These are phyloP conservation scores for Phallus indusiatus DNA, from an alignment of 768 basidiomycete genomes.

Conservation along the genomic window DNA sequence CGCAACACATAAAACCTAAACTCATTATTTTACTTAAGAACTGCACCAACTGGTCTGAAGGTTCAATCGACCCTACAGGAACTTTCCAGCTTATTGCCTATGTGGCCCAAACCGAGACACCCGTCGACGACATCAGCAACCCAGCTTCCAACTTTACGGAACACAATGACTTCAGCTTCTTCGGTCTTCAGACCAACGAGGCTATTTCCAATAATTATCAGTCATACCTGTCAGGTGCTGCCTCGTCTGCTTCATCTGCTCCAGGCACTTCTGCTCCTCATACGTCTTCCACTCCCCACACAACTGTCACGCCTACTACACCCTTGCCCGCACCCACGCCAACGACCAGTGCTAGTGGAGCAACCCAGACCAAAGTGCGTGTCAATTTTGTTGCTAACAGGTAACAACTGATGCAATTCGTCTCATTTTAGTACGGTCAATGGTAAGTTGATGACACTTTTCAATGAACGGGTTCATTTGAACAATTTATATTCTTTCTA, in stretches of 20 bases:
- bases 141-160: conserved; percentile 20
- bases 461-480: not conserved
- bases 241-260: not conserved
- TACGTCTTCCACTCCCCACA: not conserved
- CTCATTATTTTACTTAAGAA: conserved; percentile 12
- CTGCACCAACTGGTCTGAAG: conserved; percentile 21
- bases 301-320: not conserved
- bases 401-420: not conserved
- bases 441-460: not conserved
- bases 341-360: not conserved
- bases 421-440: not conserved
- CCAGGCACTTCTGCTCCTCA: not conserved
- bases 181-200: conserved; percentile 17
- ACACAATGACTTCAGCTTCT: conserved; percentile 22
- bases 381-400: not conserved
- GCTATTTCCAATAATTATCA: conserved; percentile 17
- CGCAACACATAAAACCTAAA: not conserved
- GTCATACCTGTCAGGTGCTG: not conserved
- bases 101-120: conserved; percentile 16
- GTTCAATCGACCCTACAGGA: conserved; percentile 18
- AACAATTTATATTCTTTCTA: not conserved
- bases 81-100: conserved; percentile 20
- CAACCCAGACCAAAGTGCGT: not conserved
- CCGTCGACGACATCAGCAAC: conserved; percentile 17
- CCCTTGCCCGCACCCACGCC: not conserved